Percentiles rank a stretch among this genome's conserved stretches.
phyloP scores from a whole-genome alignment of 2,329 filamentous ascomycete species.

The Myriosclerotinia duriaeana region DNA sequence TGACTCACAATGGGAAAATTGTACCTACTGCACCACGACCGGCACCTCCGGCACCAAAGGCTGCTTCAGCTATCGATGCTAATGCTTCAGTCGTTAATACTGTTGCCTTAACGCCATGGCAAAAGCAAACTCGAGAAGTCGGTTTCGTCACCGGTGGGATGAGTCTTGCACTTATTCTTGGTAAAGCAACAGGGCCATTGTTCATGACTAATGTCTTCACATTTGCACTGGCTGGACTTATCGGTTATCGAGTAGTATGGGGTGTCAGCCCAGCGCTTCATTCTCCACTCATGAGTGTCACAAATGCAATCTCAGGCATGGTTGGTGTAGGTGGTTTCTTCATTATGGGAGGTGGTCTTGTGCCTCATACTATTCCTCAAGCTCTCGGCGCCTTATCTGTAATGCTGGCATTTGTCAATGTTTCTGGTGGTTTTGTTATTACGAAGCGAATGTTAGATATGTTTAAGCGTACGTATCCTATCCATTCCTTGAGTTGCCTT shows the following conservation, averaged over 20 bases:
- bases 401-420: slow-evolving; percentile 81
- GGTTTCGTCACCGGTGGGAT: slow-evolving; percentile 73
- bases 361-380: slow-evolving; percentile 78
- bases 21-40: slow-evolving; percentile 74
- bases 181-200: slow-evolving; percentile 75
- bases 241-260: slow-evolving; percentile 88
- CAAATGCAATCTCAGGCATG: slow-evolving; percentile 81
- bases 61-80: slow-evolving; percentile 50
- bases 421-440: slow-evolving; percentile 85
- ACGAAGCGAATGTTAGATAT: slow-evolving; percentile 93
- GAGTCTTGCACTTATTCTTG: slow-evolving; percentile 70
- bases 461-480: slow-evolving; percentile 63
- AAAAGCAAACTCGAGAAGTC: slow-evolving; percentile 75
- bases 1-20: slow-evolving; percentile 74
- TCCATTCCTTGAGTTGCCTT: background rate
- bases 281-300: slow-evolving; percentile 88
- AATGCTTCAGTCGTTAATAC: slow-evolving; percentile 51
- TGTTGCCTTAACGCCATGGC: slow-evolving; percentile 75
- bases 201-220: slow-evolving; percentile 90
- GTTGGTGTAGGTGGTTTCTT: slow-evolving; percentile 87
- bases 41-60: slow-evolving; percentile 52
- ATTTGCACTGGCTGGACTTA: slow-evolving; percentile 78
- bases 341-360: slow-evolving; percentile 78
- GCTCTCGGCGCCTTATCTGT: slow-evolving; percentile 76
- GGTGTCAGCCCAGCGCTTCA: slow-evolving; percentile 80